These are phyloP conservation scores for Zizania palustris DNA, from an alignment of 202 grass and related monocot genomes.

Conservation along the genomic window DNA sequence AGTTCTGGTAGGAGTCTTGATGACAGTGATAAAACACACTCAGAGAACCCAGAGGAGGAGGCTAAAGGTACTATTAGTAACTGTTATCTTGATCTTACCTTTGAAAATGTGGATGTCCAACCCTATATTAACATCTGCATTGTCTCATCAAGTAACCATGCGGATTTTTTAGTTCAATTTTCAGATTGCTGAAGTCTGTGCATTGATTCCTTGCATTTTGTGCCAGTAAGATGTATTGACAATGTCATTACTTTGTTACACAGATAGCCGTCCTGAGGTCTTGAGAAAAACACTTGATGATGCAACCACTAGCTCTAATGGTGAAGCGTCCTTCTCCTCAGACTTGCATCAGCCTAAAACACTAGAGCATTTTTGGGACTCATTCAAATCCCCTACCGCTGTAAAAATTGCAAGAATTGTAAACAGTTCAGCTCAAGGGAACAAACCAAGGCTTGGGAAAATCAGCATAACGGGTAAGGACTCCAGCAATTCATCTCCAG, in stretches of 20 bases:
- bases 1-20: slow-evolving; percentile 44
- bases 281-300: slow-evolving; percentile 41
- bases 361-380: slow-evolving; percentile 64
- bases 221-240: slow-evolving; percentile 28
- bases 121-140: background rate
- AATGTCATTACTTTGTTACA: slow-evolving; percentile 25
- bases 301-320: slow-evolving; percentile 54
- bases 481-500: slow-evolving; percentile 43
- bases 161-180: slow-evolving; percentile 24
- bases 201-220: slow-evolving; percentile 20
- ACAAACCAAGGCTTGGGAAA: slow-evolving; percentile 41
- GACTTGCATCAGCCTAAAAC: slow-evolving; percentile 61
- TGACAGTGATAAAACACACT: slow-evolving; percentile 45
- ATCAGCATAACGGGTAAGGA: slow-evolving; percentile 50
- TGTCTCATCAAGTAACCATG: background rate
- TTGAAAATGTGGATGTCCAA: slow-evolving; percentile 14
- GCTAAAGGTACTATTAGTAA: slow-evolving; percentile 58
- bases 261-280: slow-evolving; percentile 48
- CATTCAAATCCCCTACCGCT: slow-evolving; percentile 62
- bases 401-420: slow-evolving; percentile 59
- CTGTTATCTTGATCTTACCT: slow-evolving; percentile 22
- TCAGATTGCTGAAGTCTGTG: background rate
- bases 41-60: slow-evolving; percentile 49
- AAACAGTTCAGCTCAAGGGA: slow-evolving; percentile 53
- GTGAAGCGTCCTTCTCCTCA: slow-evolving; percentile 62